phyloP scores from a whole-genome alignment of 345 rosid species.

The Eucalyptus shirleyi region DNA sequence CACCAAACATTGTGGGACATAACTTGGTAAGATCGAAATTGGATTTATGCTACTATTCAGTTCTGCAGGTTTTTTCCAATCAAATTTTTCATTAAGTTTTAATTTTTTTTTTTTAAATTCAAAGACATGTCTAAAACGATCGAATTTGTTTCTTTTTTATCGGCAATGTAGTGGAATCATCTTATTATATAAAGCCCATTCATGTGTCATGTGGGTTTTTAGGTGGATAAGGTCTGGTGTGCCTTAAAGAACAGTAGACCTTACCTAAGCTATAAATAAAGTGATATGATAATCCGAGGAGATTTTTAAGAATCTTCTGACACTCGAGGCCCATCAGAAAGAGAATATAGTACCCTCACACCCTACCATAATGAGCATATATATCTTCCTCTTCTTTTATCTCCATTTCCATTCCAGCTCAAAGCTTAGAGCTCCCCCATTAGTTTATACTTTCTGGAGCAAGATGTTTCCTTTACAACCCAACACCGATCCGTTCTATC shows the following conservation, averaged over 20 bases:
- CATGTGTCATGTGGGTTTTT: not conserved
- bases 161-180: not conserved
- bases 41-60: not conserved
- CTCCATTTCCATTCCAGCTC: not conserved
- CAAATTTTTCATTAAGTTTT: not conserved
- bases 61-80: not conserved
- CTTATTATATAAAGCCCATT: not conserved
- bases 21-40: not conserved
- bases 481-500: not conserved
- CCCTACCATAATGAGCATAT: not conserved
- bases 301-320: not conserved
- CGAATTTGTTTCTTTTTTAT: not conserved
- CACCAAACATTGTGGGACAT: not conserved
- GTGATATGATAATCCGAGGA: not conserved
- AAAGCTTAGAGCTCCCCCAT: not conserved
- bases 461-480: not conserved
- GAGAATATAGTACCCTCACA: not conserved
- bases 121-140: not conserved
- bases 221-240: not conserved
- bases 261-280: not conserved
- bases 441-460: not conserved
- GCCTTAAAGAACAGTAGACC: not conserved
- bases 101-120: not conserved
- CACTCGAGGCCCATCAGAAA: not conserved
- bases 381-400: not conserved